A percentile compares a stretch with the other conserved stretches of the same genome.
Evolutionary conservation across 495 filamentous ascomycete genomes (phyloP).

Genomic region (Apodospora peruviana): DNA sequence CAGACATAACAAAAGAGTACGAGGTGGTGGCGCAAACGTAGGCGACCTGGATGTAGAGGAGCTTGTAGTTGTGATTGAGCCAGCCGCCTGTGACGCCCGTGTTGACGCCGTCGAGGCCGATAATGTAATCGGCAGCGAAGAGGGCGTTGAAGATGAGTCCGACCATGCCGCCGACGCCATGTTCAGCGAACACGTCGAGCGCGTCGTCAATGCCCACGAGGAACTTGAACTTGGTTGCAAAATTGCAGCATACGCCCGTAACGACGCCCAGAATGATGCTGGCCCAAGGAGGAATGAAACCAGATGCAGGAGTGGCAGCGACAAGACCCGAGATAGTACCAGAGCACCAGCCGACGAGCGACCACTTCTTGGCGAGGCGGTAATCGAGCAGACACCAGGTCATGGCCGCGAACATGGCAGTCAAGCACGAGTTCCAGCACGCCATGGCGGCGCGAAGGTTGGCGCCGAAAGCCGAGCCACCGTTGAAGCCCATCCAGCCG

Average conservation of each 20-base stretch:
- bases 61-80: conserved; percentile 81
- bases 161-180: conserved; percentile 90
- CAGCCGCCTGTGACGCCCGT: conserved; percentile 72
- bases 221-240: conserved; percentile 96
- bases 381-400: conserved; percentile 93
- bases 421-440: conserved; percentile 94
- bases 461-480: conserved; percentile 92
- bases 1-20: conserved; percentile 82
- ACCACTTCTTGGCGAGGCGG: conserved; percentile 95
- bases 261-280: conserved; percentile 79
- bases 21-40: conserved; percentile 70
- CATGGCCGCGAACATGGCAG: conserved; percentile 79
- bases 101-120: conserved; percentile 91
- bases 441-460: conserved; percentile 94
- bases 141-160: conserved; percentile 90
- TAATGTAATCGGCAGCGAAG: conserved; percentile 83
- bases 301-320: conserved; percentile 83
- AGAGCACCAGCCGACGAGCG: conserved; percentile 98
- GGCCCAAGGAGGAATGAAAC: conserved; percentile 85
- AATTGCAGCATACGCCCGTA: conserved; percentile 85
- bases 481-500: conserved; percentile 98
- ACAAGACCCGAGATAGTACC: conserved; percentile 87
- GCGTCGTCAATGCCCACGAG: conserved; percentile 91
- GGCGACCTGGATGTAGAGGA: conserved; percentile 88
- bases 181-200: conserved; percentile 97